Percentiles rank a stretch among this genome's conserved stretches.
Conservation (phyloP, 75 land plant genomes). For the Picea glauca region DNA sequence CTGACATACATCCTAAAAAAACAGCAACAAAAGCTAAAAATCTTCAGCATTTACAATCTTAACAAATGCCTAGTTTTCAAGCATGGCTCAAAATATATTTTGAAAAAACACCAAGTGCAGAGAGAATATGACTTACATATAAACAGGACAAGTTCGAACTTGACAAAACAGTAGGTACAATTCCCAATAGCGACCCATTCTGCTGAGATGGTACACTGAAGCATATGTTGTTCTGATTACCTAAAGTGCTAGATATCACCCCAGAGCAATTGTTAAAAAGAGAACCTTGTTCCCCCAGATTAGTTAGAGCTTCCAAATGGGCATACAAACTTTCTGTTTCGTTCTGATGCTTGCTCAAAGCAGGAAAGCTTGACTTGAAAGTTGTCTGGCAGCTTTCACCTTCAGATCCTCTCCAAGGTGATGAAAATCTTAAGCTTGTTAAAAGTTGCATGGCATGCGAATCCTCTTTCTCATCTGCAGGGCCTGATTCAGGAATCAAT, state of each 20-base stretch:
- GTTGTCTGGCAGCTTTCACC: slow-evolving; percentile 1
- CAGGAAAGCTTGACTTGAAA: slow-evolving; percentile 5
- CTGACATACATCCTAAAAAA: slow-evolving; percentile 2
- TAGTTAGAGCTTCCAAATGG: not conserved
- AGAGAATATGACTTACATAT: not conserved
- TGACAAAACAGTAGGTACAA: not conserved
- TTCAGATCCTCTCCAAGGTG: slow-evolving; percentile 12
- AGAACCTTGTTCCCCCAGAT: not conserved
- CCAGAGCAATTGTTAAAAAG: not conserved
- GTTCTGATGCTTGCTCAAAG: not conserved
- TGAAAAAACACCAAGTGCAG: not conserved
- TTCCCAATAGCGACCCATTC: not conserved
- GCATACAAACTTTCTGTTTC: not conserved
- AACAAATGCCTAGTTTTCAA: not conserved
- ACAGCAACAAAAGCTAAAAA: not conserved
- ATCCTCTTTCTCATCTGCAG: slow-evolving; percentile 48
- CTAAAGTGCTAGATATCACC: not conserved
- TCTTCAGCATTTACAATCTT: not conserved
- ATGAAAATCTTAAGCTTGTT: slow-evolving; percentile 24
- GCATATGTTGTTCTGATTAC: not conserved
- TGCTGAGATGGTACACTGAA: not conserved
- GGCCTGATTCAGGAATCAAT: slow-evolving; percentile 32
- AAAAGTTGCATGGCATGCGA: slow-evolving; percentile 55
- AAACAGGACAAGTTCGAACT: slow-evolving; percentile 4
- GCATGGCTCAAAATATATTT: not conserved